A percentile compares a stretch with the other conserved stretches of the same genome.
Conservation (phyloP, 2,329 filamentous ascomycete genomes). For the Pyrenochaeta sp. region DNA sequence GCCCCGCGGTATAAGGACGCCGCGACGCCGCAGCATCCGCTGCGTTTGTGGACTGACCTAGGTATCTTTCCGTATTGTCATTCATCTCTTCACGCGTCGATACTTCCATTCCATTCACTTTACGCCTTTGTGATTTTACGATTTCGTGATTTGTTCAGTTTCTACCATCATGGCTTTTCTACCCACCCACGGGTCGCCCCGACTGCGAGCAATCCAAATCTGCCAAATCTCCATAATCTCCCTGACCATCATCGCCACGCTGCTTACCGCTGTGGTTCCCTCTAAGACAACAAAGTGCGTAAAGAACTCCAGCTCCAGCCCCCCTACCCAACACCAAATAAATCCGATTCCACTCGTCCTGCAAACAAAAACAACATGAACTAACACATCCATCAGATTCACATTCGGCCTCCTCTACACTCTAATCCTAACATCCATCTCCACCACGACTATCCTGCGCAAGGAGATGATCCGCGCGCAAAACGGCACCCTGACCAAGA, state of each 20-base stretch:
- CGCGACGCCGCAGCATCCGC: slow-evolving; percentile 1
- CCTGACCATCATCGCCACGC: slow-evolving; percentile 20
- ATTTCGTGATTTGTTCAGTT: too few relatives aligned
- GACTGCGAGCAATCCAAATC: slow-evolving; percentile 27
- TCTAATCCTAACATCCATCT: slow-evolving; percentile 26
- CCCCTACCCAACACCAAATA: too few relatives aligned
- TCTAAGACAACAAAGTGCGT: slow-evolving; percentile 17
- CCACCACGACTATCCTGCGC: slow-evolving; percentile 25
- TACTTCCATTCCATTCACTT: neutral
- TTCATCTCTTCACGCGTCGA: slow-evolving; percentile 3
- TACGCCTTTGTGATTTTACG: slow-evolving; percentile 1
- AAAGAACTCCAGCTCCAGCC: neutral
- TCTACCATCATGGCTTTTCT: slow-evolving; percentile 6
- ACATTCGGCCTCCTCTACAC: slow-evolving; percentile 33
- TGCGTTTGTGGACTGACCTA: too few relatives aligned
- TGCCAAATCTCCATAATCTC: slow-evolving; percentile 22
- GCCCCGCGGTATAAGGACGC: slow-evolving; percentile 25
- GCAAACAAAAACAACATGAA: neutral
- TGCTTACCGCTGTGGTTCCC: slow-evolving; percentile 28
- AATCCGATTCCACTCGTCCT: neutral
- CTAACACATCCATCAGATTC: slow-evolving; percentile 10
- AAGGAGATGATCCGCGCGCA: slow-evolving; percentile 26
- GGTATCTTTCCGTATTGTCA: neutral
- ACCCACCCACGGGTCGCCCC: slow-evolving; percentile 18
- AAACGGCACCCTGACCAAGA: slow-evolving; percentile 24